phyloP scores from a whole-genome alignment of 805 yeast genomes.

The Ogataea minuta region DNA sequence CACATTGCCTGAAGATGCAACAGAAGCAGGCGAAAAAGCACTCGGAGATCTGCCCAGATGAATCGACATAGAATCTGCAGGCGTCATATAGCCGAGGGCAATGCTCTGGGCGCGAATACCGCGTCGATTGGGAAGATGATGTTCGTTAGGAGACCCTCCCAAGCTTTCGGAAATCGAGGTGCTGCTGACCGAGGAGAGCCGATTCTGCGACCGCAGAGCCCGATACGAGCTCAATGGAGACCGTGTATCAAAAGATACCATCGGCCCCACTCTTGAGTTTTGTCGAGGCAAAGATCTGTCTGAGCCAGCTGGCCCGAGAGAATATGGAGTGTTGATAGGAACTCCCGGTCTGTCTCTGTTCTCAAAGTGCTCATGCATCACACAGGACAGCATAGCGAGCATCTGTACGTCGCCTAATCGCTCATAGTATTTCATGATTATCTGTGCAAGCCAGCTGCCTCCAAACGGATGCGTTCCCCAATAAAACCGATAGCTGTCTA shows the following conservation, averaged over 20 bases:
- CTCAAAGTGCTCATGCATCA: slow-evolving; percentile 48
- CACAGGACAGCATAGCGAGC: slow-evolving; percentile 85
- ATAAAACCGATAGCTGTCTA: slow-evolving; percentile 36
- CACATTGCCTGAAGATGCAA: slow-evolving; percentile 20
- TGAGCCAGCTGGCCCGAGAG: slow-evolving; percentile 6
- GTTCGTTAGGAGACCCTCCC: slow-evolving; percentile 31
- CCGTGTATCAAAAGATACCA: slow-evolving; percentile 13
- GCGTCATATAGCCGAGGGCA: slow-evolving; percentile 2
- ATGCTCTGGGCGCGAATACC: slow-evolving; percentile 25
- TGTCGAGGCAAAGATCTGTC: neutral
- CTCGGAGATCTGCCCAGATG: slow-evolving; percentile 11
- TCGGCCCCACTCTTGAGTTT: neutral
- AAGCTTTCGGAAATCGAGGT: slow-evolving; percentile 26
- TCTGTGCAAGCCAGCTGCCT: slow-evolving; percentile 58
- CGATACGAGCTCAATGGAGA: slow-evolving; percentile 13
- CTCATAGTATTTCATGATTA: slow-evolving; percentile 65
- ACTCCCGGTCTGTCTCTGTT: slow-evolving; percentile 31
- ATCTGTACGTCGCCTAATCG: slow-evolving; percentile 70
- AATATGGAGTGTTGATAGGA: slow-evolving; percentile 49
- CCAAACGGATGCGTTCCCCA: slow-evolving; percentile 90
- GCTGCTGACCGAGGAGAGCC: slow-evolving; percentile 27
- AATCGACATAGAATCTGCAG: slow-evolving; percentile 11
- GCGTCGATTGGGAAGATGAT: slow-evolving; percentile 28
- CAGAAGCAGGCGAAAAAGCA: slow-evolving; percentile 17
- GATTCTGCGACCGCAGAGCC: slow-evolving; percentile 11